phyloP scores from a whole-genome alignment of 2,329 filamentous ascomycete species.

The Reticulascus tulasneorum region DNA sequence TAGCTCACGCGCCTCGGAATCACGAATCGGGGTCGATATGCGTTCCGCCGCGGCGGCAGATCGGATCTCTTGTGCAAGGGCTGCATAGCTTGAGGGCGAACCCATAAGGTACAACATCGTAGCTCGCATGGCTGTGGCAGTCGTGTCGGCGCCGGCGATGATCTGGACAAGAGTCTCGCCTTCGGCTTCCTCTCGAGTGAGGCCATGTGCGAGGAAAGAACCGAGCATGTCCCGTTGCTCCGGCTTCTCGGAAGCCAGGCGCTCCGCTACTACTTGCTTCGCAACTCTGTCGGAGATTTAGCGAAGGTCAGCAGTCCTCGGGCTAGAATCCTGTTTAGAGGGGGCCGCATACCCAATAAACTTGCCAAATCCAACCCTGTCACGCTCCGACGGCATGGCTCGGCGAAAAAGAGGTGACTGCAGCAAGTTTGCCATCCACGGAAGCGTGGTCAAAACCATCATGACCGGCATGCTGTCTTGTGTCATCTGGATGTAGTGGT shows the following conservation, averaged over 20 bases:
- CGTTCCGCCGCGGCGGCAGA: conserved; percentile 16
- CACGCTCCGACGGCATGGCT: conserved; percentile 35
- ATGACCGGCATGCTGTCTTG: conserved; percentile 38
- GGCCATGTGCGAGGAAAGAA: conserved; percentile 35
- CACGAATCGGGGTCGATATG: conserved; percentile 24
- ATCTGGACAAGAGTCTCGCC: conserved; percentile 29
- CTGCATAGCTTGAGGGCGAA: conserved; percentile 40
- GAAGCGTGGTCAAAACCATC: conserved; percentile 37
- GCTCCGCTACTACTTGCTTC: conserved; percentile 17
- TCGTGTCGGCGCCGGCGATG: conserved; percentile 34
- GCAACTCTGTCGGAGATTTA: conserved; percentile 12
- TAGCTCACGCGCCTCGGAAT: conserved; percentile 33
- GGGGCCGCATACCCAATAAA: conserved; percentile 24
- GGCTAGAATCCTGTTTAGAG: not conserved
- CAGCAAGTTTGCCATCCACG: conserved; percentile 35
- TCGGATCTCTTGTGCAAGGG: conserved; percentile 47
- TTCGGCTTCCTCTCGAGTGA: conserved; percentile 22
- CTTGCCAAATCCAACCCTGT: conserved; percentile 34
- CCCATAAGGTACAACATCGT: conserved; percentile 49
- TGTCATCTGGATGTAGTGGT: conserved; percentile 43
- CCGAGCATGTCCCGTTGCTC: conserved; percentile 32
- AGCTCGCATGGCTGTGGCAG: conserved; percentile 34
- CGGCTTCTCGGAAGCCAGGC: conserved; percentile 15
- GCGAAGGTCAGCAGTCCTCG: conserved; percentile 1
- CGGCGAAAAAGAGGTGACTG: conserved; percentile 35